A percentile compares a stretch with the other conserved stretches of the same genome.
phyloP scores from a whole-genome alignment of 177 flowering plant species.

The Telopea speciosissima region DNA sequence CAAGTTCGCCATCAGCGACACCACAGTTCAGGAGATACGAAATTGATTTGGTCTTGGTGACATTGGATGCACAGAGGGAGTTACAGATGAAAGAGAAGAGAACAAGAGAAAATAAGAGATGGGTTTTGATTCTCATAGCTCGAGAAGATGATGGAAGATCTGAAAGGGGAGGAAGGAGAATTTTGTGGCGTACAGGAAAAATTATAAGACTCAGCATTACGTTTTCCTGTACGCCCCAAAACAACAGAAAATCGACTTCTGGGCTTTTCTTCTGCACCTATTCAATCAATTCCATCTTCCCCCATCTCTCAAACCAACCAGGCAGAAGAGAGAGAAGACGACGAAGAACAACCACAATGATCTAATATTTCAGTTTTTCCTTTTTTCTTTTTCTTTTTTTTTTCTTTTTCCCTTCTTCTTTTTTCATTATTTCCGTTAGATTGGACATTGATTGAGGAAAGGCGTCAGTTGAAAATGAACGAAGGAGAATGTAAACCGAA shows the following conservation, averaged over 20 bases:
- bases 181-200: slow-evolving; percentile 19
- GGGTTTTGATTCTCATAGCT: slow-evolving; percentile 27
- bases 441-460: slow-evolving; percentile 4
- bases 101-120: slow-evolving; percentile 20
- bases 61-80: not conserved
- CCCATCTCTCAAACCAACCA: slow-evolving; percentile 7
- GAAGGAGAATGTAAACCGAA: slow-evolving; percentile 9
- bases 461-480: slow-evolving; percentile 21
- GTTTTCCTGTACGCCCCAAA: slow-evolving; percentile 19
- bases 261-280: slow-evolving; percentile 5
- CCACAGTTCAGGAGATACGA: slow-evolving; percentile 45
- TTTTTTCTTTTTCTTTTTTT: not conserved
- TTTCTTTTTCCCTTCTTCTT: not conserved
- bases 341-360: slow-evolving; percentile 1
- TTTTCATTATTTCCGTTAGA: no score
- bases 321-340: slow-evolving; percentile 7
- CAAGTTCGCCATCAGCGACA: slow-evolving; percentile 15
- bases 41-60: slow-evolving; percentile 9
- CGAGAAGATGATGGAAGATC: not conserved
- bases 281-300: slow-evolving; percentile 6
- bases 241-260: not conserved
- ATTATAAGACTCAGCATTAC: no score
- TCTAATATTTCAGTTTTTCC: not conserved
- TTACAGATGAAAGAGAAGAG: slow-evolving; percentile 8
- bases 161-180: not conserved